phyloP scores from a whole-genome alignment of 352 stramenopile genomes.

The Sclerospora graminicola region DNA sequence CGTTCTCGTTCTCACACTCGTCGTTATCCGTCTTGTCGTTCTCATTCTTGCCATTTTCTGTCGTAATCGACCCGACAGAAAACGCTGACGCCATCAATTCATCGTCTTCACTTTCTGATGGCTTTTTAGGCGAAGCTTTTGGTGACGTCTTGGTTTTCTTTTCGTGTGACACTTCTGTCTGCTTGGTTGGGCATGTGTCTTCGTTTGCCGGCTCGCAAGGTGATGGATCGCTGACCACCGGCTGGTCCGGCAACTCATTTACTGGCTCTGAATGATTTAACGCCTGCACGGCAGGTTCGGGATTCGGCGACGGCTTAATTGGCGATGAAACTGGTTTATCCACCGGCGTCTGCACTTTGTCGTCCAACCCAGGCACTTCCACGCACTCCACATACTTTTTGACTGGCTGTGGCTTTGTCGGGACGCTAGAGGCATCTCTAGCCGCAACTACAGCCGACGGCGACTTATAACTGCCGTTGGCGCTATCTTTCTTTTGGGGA shows the following conservation, averaged over 20 bases:
- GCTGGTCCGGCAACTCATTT: conserved; percentile 7
- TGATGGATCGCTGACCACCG: conserved; percentile 1
- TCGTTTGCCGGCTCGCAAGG: conserved; percentile 1
- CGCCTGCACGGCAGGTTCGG: neutral
- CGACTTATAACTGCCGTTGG: conserved; percentile 24
- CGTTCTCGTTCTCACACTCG: conserved; percentile 4
- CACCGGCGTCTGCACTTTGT: conserved; percentile 18
- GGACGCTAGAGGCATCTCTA: conserved; percentile 19
- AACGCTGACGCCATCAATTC: conserved; percentile 19
- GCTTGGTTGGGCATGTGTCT: conserved; percentile 9
- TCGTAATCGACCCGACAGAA: conserved; percentile 18
- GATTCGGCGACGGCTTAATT: conserved; percentile 4
- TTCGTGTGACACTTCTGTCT: neutral
- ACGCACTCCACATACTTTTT: conserved; percentile 26
- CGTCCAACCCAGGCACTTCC: conserved; percentile 36
- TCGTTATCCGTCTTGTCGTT: conserved; percentile 7
- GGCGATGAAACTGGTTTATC: neutral
- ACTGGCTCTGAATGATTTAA: conserved; percentile 4
- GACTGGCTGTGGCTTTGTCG: conserved; percentile 15
- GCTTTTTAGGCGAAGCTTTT: conserved; percentile 17
- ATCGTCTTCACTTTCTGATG: conserved; percentile 9
- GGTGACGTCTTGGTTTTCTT: conserved; percentile 10
- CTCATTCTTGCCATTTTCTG: conserved; percentile 22
- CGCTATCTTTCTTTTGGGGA: conserved; percentile 20
- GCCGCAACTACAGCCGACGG: conserved; percentile 18